Evolutionary conservation across 805 yeast species (phyloP).

Genomic region (Starmerella kuoi): DNA sequence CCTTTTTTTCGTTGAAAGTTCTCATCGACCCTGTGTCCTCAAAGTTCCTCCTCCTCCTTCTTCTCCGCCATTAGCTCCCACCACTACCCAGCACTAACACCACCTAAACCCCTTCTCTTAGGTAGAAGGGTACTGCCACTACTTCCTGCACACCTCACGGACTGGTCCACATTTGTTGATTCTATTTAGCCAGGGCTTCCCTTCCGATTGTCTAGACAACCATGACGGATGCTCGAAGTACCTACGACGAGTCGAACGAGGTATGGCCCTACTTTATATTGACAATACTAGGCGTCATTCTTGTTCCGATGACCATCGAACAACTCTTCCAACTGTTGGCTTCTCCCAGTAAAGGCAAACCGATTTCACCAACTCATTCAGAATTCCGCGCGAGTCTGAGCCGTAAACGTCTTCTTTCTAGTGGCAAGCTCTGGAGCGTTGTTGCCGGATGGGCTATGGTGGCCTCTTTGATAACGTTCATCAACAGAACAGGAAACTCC

Average conservation of each 20-base stretch:
- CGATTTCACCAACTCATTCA: conserved; percentile 2
- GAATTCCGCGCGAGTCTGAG: conserved; percentile 6
- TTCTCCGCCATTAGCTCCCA: too few species aligned
- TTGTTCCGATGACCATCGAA: conserved; percentile 51
- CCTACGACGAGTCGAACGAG: conserved; percentile 78
- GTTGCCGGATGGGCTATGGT: conserved; percentile 52
- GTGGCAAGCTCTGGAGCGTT: conserved; percentile 20
- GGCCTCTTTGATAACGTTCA: conserved; percentile 31
- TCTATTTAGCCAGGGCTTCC: too few species aligned
- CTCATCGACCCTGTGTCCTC: too few species aligned
- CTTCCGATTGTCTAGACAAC: too few species aligned
- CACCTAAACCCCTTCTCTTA: too few species aligned
- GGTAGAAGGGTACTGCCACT: too few species aligned
- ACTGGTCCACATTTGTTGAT: too few species aligned
- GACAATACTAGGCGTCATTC: conserved; percentile 54
- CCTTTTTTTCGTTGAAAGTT: too few species aligned
- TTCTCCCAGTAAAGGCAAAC: neutral
- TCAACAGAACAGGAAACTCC: conserved; percentile 28
- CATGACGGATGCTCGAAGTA: conserved; percentile 24
- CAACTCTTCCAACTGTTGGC: conserved; percentile 23
- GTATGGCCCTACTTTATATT: conserved; percentile 87
- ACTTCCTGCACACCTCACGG: too few species aligned
- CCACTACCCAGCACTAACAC: too few species aligned
- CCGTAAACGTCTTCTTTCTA: conserved; percentile 1
- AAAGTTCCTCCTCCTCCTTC: too few species aligned